Evolutionary conservation across 495 filamentous ascomycete genomes (phyloP).

Genomic region (Penicillium pulvis): DNA sequence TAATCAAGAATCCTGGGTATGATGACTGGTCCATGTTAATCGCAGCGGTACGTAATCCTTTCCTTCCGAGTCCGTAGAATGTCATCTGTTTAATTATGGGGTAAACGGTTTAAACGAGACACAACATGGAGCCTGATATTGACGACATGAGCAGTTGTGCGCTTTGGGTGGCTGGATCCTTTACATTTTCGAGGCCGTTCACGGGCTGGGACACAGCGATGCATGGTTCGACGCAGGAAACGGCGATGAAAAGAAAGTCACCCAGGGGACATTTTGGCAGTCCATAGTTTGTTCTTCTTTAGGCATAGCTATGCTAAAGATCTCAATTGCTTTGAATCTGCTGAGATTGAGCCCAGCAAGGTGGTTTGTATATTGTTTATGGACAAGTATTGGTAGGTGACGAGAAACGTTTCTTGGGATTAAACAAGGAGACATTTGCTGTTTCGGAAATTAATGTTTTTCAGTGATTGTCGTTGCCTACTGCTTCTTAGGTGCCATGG

Average conservation of each 20-base stretch:
- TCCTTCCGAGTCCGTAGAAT: too few relatives aligned
- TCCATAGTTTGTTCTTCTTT: background rate
- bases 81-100: too few relatives aligned
- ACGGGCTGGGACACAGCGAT: background rate
- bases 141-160: background rate
- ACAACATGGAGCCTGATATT: background rate
- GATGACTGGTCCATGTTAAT: background rate
- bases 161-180: background rate
- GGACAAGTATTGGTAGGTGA: background rate
- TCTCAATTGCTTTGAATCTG: background rate
- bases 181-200: background rate
- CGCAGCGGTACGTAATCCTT: background rate
- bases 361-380: background rate
- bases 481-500: slow-evolving; percentile 3
- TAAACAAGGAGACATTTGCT: too few relatives aligned
- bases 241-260: background rate
- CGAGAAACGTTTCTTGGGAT: background rate
- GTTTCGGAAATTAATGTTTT: background rate
- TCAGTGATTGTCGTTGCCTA: background rate
- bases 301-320: background rate
- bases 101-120: too few relatives aligned
- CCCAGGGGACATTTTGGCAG: background rate
- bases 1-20: background rate
- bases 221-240: background rate
- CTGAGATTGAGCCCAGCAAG: background rate